Evolutionary conservation across 148 eudicot species (phyloP), one percentile per base, ranked within the genome.

Genomic region (Camellia granthamiana): DNA sequence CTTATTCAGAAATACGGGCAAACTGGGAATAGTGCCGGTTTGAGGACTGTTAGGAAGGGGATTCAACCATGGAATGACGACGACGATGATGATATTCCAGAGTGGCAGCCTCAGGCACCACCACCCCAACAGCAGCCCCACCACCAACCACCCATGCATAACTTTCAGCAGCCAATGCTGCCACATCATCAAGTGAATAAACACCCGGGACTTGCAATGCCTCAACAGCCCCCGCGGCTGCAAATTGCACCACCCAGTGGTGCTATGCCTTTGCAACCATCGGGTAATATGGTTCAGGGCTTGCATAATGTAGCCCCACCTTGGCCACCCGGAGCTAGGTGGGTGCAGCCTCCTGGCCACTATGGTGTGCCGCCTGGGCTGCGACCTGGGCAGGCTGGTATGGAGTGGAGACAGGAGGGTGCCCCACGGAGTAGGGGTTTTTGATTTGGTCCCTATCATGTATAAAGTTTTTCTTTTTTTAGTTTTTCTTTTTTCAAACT

Each of bases 1-100:
- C 83, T 96, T 84, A 81, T 96, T 41, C 84, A 89, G 59, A 93
- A 92, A 88, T 96, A 96, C 78, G 99, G 99, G 5, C 89, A 93
- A 84, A 77, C 84, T 69, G 92, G 81, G 47, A 78, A 76, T 38
- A 55, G 14, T 21, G 15, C 76, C 1, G 47, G 38, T 56, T 62
- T 75, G 14, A 80, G 75, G 59, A 76, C 76, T 52, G 72, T 80
- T 49, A 85, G 82, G 46, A 62, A 70, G 61, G 85, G 85, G 47
- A 78, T 76, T 13, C 75, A 86, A 72, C 86, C 85, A 0, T 94
- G 99, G 99, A 89, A 91, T 67, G 91, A 90, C 23, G 98, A 92
- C 9, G 99, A 95, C 11, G 97, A 95, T 55, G 98, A 96, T 70
- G 74, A 70, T 55, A 96, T 96, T 2, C 99, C 99, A 0, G 99